Evolutionary conservation across 192 early-diverging fungal genomes (phyloP).

Genomic region (Linderina pennispora): DNA sequence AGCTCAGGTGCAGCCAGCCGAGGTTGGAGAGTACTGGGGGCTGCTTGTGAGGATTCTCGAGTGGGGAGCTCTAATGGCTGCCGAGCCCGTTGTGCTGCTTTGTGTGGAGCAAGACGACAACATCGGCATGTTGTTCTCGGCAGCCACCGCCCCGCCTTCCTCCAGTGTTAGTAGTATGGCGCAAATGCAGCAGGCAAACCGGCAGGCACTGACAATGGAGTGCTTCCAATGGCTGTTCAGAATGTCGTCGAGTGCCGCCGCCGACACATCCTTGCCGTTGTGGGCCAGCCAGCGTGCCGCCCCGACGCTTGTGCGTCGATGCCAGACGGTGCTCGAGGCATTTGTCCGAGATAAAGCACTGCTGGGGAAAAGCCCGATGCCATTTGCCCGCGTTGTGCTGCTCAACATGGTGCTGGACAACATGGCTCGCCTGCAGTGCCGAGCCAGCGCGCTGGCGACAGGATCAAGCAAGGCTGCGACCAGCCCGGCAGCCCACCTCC

Average conservation of each 20-base stretch:
- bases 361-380: constrained; percentile 25
- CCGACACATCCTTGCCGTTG: constrained; percentile 1
- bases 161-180: background rate
- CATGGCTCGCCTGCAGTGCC: constrained; percentile 23
- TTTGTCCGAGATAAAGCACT: constrained; percentile 21
- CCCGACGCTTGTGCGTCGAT: constrained; percentile 24
- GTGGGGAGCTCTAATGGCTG: constrained; percentile 15
- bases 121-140: background rate
- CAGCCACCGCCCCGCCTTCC: too few relatives aligned
- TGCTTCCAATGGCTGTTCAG: constrained; percentile 31
- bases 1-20: constrained; percentile 18
- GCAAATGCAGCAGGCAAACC: background rate
- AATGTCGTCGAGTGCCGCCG: constrained; percentile 10
- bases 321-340: constrained; percentile 10
- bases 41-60: constrained; percentile 21
- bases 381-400: constrained; percentile 11
- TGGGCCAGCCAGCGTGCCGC: constrained; percentile 29
- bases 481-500: constrained; percentile 14
- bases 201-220: constrained; percentile 22
- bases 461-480: background rate
- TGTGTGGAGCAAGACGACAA: background rate
- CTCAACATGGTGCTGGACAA: constrained; percentile 20
- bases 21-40: constrained; percentile 20
- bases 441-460: constrained; percentile 4
- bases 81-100: constrained; percentile 23